Base-by-base conservation (phyloP, 495 filamentous ascomycete genomes). In the Lophiotrema nucula region DNA sequence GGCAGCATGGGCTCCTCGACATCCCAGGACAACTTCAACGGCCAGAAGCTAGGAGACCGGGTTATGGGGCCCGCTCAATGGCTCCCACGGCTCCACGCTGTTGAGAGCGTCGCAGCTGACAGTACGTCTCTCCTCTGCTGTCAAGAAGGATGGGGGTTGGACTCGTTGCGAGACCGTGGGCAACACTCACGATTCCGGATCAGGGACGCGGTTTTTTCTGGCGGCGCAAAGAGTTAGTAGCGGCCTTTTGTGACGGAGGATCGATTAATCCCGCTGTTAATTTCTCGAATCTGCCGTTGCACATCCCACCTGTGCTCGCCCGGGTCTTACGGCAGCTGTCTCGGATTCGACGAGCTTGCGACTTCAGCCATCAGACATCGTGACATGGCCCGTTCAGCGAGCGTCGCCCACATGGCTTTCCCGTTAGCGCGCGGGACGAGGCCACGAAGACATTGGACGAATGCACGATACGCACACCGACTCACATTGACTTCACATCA, bases 381-480 rank as follows among this genome's bases (percentile, higher is more conserved):
- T 35, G 15, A 8, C 8, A 35, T 8, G 11, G 39, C 19, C 39
- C 39, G 18, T 35, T 8, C 8, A 8, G 31, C 8, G 8, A n/a
- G n/a, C 39, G 39, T 11, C 39, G 19, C 10, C 10, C 10, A 43
- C 39, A 43, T 43, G 39, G 39, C 31, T 8, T 35, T n/a, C n/a
- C n/a, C n/a, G 31, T 35, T 35, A 19, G 19, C 38, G 35, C 35
- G 38, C 38, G 38, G 35, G 35, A 25, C 21, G 4, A 10, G 13
- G 2, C n/a, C 27, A 6, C 5, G 21, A 18, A 4, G 28, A 21
- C 21, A 5, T 43, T 6, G 35, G 31, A 22, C n/a, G 22, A 12
- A 42, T 61, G 58, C 58, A 54, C 45, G 8, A 16, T 21, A 15
- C 18, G 25, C 51, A 61, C 58, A 61, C 50, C 58, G 51, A 54